phyloP scores from a whole-genome alignment of 495 filamentous ascomycete species.

The Hapsidospora chrysogenum region DNA sequence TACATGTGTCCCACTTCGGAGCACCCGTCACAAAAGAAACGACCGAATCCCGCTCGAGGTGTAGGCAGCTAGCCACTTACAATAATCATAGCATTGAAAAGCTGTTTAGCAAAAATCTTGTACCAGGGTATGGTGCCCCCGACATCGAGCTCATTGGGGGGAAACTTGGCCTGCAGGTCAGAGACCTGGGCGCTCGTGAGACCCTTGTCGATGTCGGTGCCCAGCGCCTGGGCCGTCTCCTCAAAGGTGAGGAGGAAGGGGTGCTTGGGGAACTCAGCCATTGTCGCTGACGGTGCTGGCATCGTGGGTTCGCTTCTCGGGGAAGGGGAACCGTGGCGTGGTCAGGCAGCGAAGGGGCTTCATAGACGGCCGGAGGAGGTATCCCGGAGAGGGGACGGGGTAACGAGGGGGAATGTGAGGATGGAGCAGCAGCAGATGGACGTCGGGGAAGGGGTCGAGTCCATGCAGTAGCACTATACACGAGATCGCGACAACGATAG shows the following conservation, averaged over 20 bases:
- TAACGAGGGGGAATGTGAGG: no score
- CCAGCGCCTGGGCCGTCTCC: slow-evolving; percentile 33
- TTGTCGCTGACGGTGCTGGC: slow-evolving; percentile 10
- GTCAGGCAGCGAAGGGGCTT: no score
- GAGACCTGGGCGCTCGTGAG: slow-evolving; percentile 31
- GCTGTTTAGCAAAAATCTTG: slow-evolving; percentile 46
- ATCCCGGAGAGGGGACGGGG: no score
- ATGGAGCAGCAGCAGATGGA: no score
- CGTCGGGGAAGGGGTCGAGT: no score
- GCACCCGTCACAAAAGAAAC: neutral
- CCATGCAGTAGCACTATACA: no score
- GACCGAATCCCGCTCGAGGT: neutral
- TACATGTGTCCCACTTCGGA: neutral
- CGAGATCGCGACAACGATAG: no score
- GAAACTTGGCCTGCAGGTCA: slow-evolving; percentile 32
- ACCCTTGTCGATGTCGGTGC: slow-evolving; percentile 42
- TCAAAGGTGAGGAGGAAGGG: slow-evolving; percentile 34
- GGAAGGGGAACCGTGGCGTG: no score
- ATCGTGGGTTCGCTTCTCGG: no score
- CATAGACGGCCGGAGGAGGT: no score
- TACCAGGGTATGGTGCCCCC: slow-evolving; percentile 44
- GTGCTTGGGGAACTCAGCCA: slow-evolving; percentile 28
- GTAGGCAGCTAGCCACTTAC: slow-evolving; percentile 16
- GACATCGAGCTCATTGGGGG: slow-evolving; percentile 45
- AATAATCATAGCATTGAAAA: slow-evolving; percentile 53